Conservation (phyloP, 2,329 filamentous ascomycete genomes). For the Tolypocladium endophyticum region DNA sequence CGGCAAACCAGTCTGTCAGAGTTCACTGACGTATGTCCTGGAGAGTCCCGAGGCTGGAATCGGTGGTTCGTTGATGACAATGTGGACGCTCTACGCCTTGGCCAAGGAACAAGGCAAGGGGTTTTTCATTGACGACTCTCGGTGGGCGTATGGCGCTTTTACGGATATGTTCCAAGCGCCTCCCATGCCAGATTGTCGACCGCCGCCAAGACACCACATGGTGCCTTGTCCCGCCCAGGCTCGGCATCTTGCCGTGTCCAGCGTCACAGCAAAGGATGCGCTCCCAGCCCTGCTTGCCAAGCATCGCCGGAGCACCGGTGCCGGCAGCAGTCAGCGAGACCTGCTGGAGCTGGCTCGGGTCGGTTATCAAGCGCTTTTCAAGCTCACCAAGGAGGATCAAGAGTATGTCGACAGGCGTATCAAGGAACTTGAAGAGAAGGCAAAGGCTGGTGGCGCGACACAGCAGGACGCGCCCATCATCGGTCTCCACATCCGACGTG, state of each 20-base stretch:
- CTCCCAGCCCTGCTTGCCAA: conserved; percentile 45
- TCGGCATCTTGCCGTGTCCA: conserved; percentile 63
- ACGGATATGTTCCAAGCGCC: conserved; percentile 60
- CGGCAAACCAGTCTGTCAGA: conserved; percentile 51
- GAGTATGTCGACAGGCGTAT: conserved; percentile 53
- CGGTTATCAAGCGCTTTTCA: conserved; percentile 67
- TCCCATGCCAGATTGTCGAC: conserved; percentile 53
- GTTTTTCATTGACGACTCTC: conserved; percentile 78
- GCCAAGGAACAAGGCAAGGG: conserved; percentile 62
- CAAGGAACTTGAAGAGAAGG: conserved; percentile 39
- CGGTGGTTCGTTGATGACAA: conserved; percentile 62
- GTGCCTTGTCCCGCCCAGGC: conserved; percentile 71
- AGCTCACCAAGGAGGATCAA: conserved; percentile 54
- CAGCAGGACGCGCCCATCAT: conserved; percentile 34
- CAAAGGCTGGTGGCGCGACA: conserved; percentile 26
- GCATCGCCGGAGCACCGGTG: conserved; percentile 14
- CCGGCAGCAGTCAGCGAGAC: conserved; percentile 25
- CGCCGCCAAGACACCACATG: conserved; percentile 65
- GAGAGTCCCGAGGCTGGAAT: conserved; percentile 65
- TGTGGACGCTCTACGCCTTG: conserved; percentile 79
- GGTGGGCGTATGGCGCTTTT: conserved; percentile 75
- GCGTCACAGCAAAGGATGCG: conserved; percentile 52
- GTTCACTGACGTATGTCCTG: conserved; percentile 66
- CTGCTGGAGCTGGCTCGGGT: conserved; percentile 58
- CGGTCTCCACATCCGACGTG: conserved; percentile 70